These are phyloP conservation scores for Fusarium cicatricum DNA, from an alignment of 2,329 filamentous ascomycete species.

Conservation along the genomic window DNA sequence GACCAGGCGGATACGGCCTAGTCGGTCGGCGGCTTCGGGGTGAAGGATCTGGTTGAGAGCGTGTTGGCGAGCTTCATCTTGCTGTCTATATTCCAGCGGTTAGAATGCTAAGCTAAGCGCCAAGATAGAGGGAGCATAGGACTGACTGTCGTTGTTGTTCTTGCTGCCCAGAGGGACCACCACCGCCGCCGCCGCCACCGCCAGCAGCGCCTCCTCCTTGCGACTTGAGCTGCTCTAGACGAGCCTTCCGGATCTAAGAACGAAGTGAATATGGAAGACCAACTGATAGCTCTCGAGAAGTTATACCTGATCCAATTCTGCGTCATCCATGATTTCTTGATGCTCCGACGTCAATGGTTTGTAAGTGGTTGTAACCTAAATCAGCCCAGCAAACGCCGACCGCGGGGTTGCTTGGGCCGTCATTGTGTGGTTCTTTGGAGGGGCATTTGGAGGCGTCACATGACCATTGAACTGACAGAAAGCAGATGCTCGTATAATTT, in stretches of 20 bases:
- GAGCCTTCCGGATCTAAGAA: constrained; percentile 83
- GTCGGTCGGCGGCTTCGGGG: constrained; percentile 90
- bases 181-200: constrained; percentile 55
- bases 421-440: constrained; percentile 27
- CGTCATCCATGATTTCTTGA: constrained; percentile 51
- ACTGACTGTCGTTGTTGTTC: constrained; percentile 66
- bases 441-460: constrained; percentile 36
- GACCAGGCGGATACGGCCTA: constrained; percentile 93
- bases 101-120: neutral
- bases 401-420: constrained; percentile 30
- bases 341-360: constrained; percentile 12
- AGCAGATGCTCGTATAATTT: too few species aligned
- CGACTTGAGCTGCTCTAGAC: constrained; percentile 91
- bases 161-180: constrained; percentile 53
- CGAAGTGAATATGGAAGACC: neutral
- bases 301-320: constrained; percentile 53
- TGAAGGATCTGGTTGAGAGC: constrained; percentile 94
- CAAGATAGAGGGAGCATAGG: neutral
- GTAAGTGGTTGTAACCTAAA: constrained; percentile 19
- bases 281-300: too few species aligned
- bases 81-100: constrained; percentile 48
- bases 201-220: constrained; percentile 63
- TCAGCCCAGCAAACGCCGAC: constrained; percentile 28
- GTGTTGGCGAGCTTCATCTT: constrained; percentile 75
- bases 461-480: too few species aligned